A percentile compares a stretch with the other conserved stretches of the same genome.
Conservation (phyloP, 805 yeast species). For the Maudiozyma serrabonitensis region DNA sequence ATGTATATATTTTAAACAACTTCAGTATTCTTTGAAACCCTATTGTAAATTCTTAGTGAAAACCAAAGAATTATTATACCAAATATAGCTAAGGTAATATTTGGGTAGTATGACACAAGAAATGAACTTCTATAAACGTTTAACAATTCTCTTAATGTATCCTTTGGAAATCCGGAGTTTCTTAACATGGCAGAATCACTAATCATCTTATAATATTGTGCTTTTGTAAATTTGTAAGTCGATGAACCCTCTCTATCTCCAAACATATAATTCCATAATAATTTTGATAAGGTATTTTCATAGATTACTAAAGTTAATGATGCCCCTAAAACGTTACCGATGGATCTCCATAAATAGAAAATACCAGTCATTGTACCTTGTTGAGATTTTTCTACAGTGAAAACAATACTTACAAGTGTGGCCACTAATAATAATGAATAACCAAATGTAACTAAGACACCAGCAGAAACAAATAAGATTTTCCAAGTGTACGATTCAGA, state of each 20-base stretch:
- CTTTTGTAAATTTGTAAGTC: slow-evolving; percentile 13
- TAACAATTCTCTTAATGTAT: slow-evolving; percentile 11
- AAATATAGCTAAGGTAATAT: slow-evolving; percentile 13
- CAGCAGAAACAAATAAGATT: slow-evolving; percentile 19
- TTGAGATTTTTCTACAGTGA: slow-evolving; percentile 34
- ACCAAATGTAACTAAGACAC: slow-evolving; percentile 38
- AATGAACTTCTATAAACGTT: slow-evolving; percentile 21
- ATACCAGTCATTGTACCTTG: slow-evolving; percentile 43
- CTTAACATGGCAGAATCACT: slow-evolving; percentile 26
- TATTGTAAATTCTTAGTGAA: slow-evolving; percentile 8
- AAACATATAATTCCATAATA: slow-evolving; percentile 28
- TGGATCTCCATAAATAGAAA: slow-evolving; percentile 40
- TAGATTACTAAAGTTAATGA: slow-evolving; percentile 34
- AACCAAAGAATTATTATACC: slow-evolving; percentile 13
- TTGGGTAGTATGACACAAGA: slow-evolving; percentile 23
- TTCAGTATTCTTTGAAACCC: neutral
- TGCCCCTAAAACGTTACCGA: slow-evolving; percentile 40
- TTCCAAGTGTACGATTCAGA: slow-evolving; percentile 23
- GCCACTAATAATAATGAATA: slow-evolving; percentile 46
- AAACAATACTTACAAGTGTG: slow-evolving; percentile 47
- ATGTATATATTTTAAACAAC: neutral
- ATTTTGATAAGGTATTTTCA: slow-evolving; percentile 25
- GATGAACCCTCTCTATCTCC: slow-evolving; percentile 1
- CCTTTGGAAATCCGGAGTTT: slow-evolving; percentile 13
- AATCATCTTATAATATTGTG: slow-evolving; percentile 16